Base-by-base conservation (phyloP, 2,329 filamentous ascomycete species). In the Hirsutella thompsonii region DNA sequence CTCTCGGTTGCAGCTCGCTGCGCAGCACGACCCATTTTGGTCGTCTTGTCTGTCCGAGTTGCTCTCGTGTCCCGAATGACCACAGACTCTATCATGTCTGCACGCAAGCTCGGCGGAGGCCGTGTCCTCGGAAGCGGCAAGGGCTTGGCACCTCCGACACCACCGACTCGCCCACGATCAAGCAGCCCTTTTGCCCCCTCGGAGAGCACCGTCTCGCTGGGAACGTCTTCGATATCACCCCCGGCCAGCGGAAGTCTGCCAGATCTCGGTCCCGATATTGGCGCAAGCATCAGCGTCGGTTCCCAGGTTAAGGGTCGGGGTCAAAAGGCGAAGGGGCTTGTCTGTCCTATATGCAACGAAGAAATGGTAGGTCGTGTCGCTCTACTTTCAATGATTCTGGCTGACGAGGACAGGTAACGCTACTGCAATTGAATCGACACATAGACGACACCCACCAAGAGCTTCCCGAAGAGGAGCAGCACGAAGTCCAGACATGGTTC, bases 291-390 rank as follows among this genome's bases (percentile, higher is more conserved):
- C 52, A 88, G 83, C 41, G 64, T 92, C 18, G 70, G 64, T 19
- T 62, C 64, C 9, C 66, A 70, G 16, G 68, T 72, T 40, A 69
- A 71, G 67, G 45, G 70, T 72, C 47, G 69, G 65, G 38, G 72
- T 11, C 47, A 53, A 8, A 51, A 57, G 45, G 44, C 76, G 40
- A 76, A 76, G 48, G 75, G 75, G 59, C 77, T 98, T 44, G 78
- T 90, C 42, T 98, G 92, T 60, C 92, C 92, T n/a, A 98, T 98
- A 57, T 98, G 92, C 63, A 88, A 81, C 52, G 93, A 96, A 64
- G 89, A 95, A 62, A 98, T 98, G 92, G 88, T 92, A 66, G 4
- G 48, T 66, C 54, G 30, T 35, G n/a, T 13, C 11, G 2, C 11
- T 20, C 1, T 28, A 2, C 18, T 14, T 32, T 21, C 13, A 9